Evolutionary conservation across 805 yeast species (phyloP).

Genomic region (Yarrowia osloensis): DNA sequence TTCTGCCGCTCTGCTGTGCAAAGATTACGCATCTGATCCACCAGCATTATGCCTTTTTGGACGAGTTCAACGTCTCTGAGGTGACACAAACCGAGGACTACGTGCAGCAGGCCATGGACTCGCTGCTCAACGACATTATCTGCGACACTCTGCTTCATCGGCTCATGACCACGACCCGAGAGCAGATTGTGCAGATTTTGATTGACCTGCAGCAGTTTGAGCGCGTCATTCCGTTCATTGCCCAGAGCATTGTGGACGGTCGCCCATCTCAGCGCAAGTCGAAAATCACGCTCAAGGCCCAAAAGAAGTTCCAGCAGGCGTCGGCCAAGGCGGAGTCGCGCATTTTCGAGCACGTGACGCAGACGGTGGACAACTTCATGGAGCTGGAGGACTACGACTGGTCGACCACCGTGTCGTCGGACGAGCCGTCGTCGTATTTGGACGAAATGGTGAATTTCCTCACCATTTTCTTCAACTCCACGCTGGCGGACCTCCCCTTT

Average conservation of each 20-base stretch:
- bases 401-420: slow-evolving; percentile 54
- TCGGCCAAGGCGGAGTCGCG: slow-evolving; percentile 75
- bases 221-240: slow-evolving; percentile 68
- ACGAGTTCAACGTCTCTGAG: slow-evolving; percentile 58
- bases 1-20: slow-evolving; percentile 84
- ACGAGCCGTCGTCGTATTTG: slow-evolving; percentile 71
- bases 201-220: slow-evolving; percentile 86
- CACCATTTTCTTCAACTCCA: slow-evolving; percentile 81
- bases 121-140: slow-evolving; percentile 66
- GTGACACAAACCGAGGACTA: slow-evolving; percentile 61
- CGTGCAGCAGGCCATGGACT: slow-evolving; percentile 63
- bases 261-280: slow-evolving; percentile 45
- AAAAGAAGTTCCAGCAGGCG: slow-evolving; percentile 56
- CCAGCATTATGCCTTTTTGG: slow-evolving; percentile 64
- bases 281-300: slow-evolving; percentile 53
- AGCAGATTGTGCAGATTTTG: slow-evolving; percentile 84
- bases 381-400: slow-evolving; percentile 88
- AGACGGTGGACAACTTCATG: slow-evolving; percentile 73
- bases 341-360: slow-evolving; percentile 79
- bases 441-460: slow-evolving; percentile 83
- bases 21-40: slow-evolving; percentile 66
- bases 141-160: slow-evolving; percentile 62
- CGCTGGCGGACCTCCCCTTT: slow-evolving; percentile 77
- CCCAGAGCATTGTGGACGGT: slow-evolving; percentile 45
- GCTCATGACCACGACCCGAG: slow-evolving; percentile 74